These are phyloP conservation scores for Colletotrichum tropicale DNA, from an alignment of 2,329 filamentous ascomycete species.

Conservation along the genomic window DNA sequence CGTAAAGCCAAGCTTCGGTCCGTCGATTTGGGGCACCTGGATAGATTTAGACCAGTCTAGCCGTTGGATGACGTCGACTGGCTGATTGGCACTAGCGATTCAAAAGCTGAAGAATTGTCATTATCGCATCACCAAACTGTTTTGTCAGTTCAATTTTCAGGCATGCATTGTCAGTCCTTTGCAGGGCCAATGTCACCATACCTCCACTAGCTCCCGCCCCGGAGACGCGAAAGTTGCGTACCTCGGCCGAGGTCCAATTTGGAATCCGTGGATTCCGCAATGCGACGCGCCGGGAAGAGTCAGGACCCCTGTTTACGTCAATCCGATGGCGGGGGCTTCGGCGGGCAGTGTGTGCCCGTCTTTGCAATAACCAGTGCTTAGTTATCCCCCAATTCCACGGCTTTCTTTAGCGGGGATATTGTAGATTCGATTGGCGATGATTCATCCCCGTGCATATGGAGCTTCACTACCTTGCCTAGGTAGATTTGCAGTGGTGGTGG, in stretches of 20 bases:
- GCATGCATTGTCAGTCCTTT: neutral
- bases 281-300: neutral
- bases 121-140: neutral
- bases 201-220: neutral
- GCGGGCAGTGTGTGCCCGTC: neutral
- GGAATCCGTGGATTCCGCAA: neutral
- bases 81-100: neutral
- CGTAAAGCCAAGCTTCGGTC: neutral
- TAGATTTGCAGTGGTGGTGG: neutral
- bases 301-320: neutral
- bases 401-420: slow-evolving; percentile 4
- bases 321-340: neutral
- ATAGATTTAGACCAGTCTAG: neutral
- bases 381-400: slow-evolving; percentile 9
- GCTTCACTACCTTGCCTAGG: neutral
- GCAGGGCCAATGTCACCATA: neutral
- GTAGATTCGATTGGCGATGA: slow-evolving; percentile 11
- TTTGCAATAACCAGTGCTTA: neutral
- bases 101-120: neutral
- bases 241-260: slow-evolving; percentile 11
- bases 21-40: neutral
- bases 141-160: neutral
- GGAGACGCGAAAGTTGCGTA: neutral
- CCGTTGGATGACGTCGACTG: neutral
- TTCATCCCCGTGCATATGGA: slow-evolving; percentile 10